Evolutionary conservation across 2,329 filamentous ascomycete species (phyloP), one percentile per base, ranked within the genome.

Genomic region (Diaporthe batatas): DNA sequence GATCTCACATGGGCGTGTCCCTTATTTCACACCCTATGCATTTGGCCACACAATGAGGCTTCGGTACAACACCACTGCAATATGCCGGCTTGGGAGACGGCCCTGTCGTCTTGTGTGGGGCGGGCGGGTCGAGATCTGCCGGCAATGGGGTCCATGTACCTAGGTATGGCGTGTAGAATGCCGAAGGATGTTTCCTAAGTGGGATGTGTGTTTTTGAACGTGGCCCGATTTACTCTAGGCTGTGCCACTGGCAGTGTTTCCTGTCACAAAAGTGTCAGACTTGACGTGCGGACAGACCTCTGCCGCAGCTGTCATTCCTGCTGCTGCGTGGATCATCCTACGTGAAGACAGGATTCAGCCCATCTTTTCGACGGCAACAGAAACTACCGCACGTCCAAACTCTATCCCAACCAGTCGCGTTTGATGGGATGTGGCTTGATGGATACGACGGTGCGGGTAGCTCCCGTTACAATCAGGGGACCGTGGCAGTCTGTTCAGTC

Each of bases 391-490:
- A 53, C 44, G 44, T 39, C 10, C 47, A 12, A 67, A 67, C 62
- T 67, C 62, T 67, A 67, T 67, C 47, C 32, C 8, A 53, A 53
- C 47, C 62, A 53, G 62, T 67, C 62, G 62, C 62, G 44, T 65
- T 42, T 7, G 10, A 65, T 32, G 44, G 29, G 29, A 23, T 51
- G 21, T 14, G 34, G 5, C 16, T 51, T 25, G 29, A 32, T 25
- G n/a, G 6, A 39, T 67, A 29, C 62, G 21, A 67, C 62, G 12
- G 14, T 53, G 62, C 62, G 62, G 62, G 62, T 53, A 67, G 62
- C 62, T 67, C 62, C 62, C 62, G 62, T 53, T 39, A 12, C 47
- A 67, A 29, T 39, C 47, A 51, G 29, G 62, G 62, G 44, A 65
- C 62, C 62, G 47, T 67, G 62, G 44, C 8, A 25, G 7, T 29